Evolutionary conservation across 139 green algal genomes (phyloP).

Genomic region (Dunaliella sp.): DNA sequence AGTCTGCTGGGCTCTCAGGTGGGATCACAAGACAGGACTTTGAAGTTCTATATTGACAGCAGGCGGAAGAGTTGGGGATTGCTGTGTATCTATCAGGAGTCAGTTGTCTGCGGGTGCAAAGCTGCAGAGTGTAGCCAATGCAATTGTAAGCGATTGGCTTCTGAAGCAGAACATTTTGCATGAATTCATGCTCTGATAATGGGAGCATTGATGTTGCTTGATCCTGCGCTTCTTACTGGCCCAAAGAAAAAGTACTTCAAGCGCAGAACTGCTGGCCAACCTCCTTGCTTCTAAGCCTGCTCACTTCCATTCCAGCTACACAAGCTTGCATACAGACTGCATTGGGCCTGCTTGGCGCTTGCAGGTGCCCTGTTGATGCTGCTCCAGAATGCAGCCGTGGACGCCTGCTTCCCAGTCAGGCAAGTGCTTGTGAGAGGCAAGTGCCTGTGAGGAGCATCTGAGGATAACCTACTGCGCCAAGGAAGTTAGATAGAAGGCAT

Average conservation of each 20-base stretch:
- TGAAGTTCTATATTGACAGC: no score
- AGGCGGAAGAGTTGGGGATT: no score
- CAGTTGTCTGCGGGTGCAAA: no score
- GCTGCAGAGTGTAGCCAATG: neutral
- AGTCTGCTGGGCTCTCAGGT: no score
- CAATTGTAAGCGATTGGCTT: neutral
- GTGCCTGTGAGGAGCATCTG: neutral
- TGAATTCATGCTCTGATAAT: no score
- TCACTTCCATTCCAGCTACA: neutral
- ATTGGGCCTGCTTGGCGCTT: neutral
- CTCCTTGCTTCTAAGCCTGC: neutral
- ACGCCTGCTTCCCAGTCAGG: neutral
- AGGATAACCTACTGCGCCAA: neutral
- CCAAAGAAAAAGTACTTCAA: neutral
- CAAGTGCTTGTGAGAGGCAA: neutral
- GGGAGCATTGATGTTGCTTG: neutral
- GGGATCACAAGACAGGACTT: no score
- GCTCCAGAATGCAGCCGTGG: neutral
- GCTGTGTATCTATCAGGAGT: no score
- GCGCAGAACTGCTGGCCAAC: neutral
- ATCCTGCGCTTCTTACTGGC: neutral
- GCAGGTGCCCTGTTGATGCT: neutral
- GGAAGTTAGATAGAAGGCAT: neutral
- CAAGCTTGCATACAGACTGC: neutral
- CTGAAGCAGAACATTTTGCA: neutral